Base-by-base conservation (phyloP, 1,284 basidiomycete species). In the Boletellus deceptivus region DNA sequence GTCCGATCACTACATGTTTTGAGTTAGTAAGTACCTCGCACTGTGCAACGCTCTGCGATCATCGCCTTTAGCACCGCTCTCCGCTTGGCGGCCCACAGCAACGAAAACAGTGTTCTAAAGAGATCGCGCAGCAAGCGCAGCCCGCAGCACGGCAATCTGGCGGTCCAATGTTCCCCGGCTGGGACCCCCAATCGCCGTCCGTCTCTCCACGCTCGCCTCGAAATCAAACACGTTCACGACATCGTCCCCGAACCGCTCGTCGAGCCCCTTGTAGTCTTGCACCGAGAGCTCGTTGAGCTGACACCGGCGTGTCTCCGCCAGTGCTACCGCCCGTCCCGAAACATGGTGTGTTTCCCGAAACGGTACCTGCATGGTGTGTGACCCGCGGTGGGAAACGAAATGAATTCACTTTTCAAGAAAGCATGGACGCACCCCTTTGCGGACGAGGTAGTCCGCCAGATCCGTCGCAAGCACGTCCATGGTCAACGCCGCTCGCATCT, bases 261-360 rank as follows among this genome's bases (percentile, higher is more conserved):
- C 86, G 55, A 99, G 75, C 16, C 70, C 67, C 65, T 89, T 82
- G 72, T 86, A 93, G 66, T 99, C 93, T 25, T 83, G 72, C 44
- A 95, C 75, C 1, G 84, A 81, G 50, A 99, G 78, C 41, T 91
- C 84, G 53, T 91, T 86, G 39, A 99, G 78, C 62, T 90, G 86
- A 63, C 89, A 88, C 57, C 82, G 78, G 34, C 83, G 82, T 46
- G 87, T 77, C 70, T 99, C 96, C 0, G 96, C 95, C 34, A 98
- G 78, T 3, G 94, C 93, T 49, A 99, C 96, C 16, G 95, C 92
- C 33, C 93, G 89, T 14, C 96, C 96, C 7, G 96, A 98, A 60
- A 99, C 87, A 71, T 99, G 96, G 71, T 99, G 96, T 2, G 96
- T 99, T 74, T 98, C 94, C 41, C 96, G 87, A 86, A 99, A 99